Conservation (phyloP, 306 rosid species). For the Abrus pulchellus region DNA sequence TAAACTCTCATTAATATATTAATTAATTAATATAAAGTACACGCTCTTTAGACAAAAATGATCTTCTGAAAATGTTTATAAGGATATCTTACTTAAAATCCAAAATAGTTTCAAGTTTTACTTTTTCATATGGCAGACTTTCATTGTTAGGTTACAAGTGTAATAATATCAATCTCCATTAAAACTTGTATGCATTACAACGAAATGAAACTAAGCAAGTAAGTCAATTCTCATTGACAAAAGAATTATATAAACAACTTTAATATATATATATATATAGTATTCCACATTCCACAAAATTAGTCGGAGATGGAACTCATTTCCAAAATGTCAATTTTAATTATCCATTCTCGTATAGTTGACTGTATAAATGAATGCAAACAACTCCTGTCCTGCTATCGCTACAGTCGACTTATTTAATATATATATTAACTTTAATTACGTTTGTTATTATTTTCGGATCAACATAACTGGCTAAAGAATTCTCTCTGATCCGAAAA, state of each 20-base stretch:
- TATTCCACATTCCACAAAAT: neutral
- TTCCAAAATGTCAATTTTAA: constrained; percentile 22
- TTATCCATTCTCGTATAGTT: neutral
- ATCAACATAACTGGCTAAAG: neutral
- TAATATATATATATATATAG: neutral
- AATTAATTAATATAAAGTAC: too few relatives aligned
- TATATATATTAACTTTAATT: neutral
- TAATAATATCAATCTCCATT: neutral
- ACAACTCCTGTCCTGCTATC: neutral
- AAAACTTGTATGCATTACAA: neutral
- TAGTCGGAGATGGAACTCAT: neutral
- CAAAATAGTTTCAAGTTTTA: neutral
- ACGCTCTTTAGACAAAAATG: neutral
- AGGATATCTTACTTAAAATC: neutral
- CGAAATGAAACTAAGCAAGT: neutral
- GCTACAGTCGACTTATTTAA: neutral
- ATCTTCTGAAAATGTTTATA: neutral
- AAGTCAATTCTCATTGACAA: constrained; percentile 12
- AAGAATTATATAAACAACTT: neutral
- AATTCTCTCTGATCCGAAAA: neutral
- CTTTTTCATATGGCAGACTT: neutral
- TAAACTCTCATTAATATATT: too few relatives aligned
- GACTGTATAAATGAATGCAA: neutral
- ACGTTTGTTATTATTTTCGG: neutral
- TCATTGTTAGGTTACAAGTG: neutral